Base-by-base conservation (phyloP, 352 stramenopile genomes). In the Phytopythium oedochilum region DNA sequence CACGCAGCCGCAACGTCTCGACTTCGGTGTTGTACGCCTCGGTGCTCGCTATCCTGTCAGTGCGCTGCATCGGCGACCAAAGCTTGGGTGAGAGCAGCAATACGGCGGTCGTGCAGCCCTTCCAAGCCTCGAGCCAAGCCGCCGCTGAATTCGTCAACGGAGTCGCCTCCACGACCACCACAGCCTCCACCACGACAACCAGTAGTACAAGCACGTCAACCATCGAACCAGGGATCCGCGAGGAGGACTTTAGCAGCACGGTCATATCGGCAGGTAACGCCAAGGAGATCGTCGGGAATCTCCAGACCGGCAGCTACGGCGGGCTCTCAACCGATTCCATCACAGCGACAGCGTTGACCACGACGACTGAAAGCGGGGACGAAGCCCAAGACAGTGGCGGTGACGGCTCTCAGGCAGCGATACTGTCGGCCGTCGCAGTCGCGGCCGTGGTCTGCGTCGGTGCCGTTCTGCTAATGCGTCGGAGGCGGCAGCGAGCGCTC, bases 181-280 rank as follows among this genome's bases (percentile, higher is more conserved):
- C n/a, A 26, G 17, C 1, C 18, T 12, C 36, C 17, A 14, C 36
- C 5, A 43, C 11, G 17, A n/a, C 38, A 5, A 25, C 7, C 8
- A 26, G 6, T 7, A 3, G 10, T n/a, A n/a, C n/a, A n/a, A n/a
- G n/a, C n/a, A n/a, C n/a, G n/a, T n/a, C n/a, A n/a, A n/a, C n/a
- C n/a, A n/a, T n/a, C 10, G 38, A 26, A 15, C 34, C 34, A 39
- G 34, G 12, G 34, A 6, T n/a, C 20, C 53, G 15, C 18, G 49
- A 59, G 47, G 23, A 52, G 23, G 23, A 62, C 26, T 65, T 69
- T 50, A 25, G 61, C 5, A 68, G 59, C 47, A 65, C 57, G 7
- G 61, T n/a, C 17, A 26, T 62, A 14, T 59, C 53, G 6, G 39
- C 56, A 28, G 36, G 10, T 11, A 53, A 65, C 36, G 52, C 55